These are phyloP conservation scores for Halteria grandinella DNA, from an alignment of 73 alveolate genomes.

Conservation along the genomic window DNA sequence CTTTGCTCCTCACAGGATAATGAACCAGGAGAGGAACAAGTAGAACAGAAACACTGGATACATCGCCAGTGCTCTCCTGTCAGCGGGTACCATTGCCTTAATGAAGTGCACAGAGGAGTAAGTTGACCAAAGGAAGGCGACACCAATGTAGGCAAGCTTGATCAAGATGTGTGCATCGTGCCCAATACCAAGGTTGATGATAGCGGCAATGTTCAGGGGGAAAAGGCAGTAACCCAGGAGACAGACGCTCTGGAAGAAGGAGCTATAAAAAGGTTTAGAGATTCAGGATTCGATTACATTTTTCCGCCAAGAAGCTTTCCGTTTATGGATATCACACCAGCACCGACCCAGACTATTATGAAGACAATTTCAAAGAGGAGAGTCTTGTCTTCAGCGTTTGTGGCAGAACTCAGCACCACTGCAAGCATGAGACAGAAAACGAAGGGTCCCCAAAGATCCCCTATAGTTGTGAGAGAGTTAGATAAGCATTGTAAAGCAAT, in stretches of 20 bases:
- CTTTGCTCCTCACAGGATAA: conserved; percentile 52
- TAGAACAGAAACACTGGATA: conserved; percentile 96
- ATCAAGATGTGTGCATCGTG: conserved; percentile 46
- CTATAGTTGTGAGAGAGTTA: conserved; percentile 47
- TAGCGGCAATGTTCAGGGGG: conserved; percentile 96
- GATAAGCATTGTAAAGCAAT: neutral
- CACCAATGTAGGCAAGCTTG: conserved; percentile 62
- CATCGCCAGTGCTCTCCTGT: conserved; percentile 88
- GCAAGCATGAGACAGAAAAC: conserved; percentile 83
- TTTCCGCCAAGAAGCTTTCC: conserved; percentile 94
- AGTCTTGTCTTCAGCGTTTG: conserved; percentile 77
- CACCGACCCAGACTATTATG: conserved; percentile 96
- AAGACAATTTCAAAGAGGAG: conserved; percentile 88
- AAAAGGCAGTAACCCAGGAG: conserved; percentile 97
- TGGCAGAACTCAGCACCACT: conserved; percentile 67
- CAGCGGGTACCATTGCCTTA: conserved; percentile 84
- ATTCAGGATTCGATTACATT: conserved; percentile 29
- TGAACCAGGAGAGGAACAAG: conserved; percentile 95
- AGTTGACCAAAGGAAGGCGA: conserved; percentile 83
- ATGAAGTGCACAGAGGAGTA: conserved; percentile 87
- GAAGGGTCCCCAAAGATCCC: conserved; percentile 99
- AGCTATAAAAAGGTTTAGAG: conserved; percentile 7
- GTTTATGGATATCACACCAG: conserved; percentile 91
- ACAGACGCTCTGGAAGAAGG: conserved; percentile 93
- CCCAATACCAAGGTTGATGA: conserved; percentile 66